Percentiles rank a stretch among this genome's conserved stretches.
Conservation (phyloP, 2,329 filamentous ascomycete genomes). For the Cercospora janseana region DNA sequence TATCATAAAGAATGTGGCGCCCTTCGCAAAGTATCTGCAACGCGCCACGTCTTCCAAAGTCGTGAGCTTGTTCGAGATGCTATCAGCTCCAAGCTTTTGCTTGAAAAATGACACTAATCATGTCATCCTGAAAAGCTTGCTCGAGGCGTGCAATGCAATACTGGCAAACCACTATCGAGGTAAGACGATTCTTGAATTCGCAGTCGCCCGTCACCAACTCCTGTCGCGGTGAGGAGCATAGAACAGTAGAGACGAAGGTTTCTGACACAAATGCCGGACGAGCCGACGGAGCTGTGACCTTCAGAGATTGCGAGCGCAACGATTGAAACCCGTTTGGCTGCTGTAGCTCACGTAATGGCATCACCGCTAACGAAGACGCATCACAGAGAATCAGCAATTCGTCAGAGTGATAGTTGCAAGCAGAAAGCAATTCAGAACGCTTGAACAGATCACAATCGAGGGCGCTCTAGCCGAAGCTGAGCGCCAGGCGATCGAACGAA, state of each 20-base stretch:
- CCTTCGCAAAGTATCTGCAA: slow-evolving; percentile 76
- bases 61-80: slow-evolving; percentile 82
- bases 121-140: slow-evolving; percentile 70
- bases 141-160: slow-evolving; percentile 87
- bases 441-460: slow-evolving; percentile 85
- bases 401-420: slow-evolving; percentile 77
- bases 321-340: too few species aligned
- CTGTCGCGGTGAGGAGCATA: too few species aligned
- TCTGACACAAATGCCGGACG: too few species aligned
- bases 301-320: too few species aligned
- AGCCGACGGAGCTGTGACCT: too few species aligned
- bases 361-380: slow-evolving; percentile 12
- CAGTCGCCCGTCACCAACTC: background rate
- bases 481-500: slow-evolving; percentile 69
- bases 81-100: slow-evolving; percentile 90
- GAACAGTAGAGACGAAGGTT: too few species aligned
- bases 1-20: slow-evolving; percentile 88
- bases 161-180: slow-evolving; percentile 69
- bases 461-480: slow-evolving; percentile 90
- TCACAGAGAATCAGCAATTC: slow-evolving; percentile 72
- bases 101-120: slow-evolving; percentile 92
- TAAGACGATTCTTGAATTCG: slow-evolving; percentile 17
- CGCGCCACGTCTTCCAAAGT: slow-evolving; percentile 74
- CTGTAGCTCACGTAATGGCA: too few species aligned
- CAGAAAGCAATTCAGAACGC: slow-evolving; percentile 76